Percentiles rank a stretch among this genome's conserved stretches.
phyloP scores from a whole-genome alignment of 1,139 yeast species.

The Debaryomyces psychrophilus region DNA sequence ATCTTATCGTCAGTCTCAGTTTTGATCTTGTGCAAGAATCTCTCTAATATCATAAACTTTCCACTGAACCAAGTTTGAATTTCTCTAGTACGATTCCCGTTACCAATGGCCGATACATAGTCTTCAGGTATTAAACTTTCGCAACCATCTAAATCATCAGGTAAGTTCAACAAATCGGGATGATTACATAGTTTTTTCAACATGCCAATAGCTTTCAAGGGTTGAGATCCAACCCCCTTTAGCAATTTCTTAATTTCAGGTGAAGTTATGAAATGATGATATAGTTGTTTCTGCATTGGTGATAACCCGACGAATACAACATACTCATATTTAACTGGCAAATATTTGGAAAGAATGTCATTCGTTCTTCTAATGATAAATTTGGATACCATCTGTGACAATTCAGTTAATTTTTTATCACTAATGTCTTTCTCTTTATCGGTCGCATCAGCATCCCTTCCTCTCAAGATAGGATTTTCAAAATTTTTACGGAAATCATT shows the following conservation, averaged over 20 bases:
- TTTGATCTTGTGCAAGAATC: conserved; percentile 77
- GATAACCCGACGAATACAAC: conserved; percentile 87
- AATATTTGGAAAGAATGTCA: conserved; percentile 88
- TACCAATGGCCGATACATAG: conserved; percentile 47
- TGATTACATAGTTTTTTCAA: conserved; percentile 91
- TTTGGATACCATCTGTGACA: conserved; percentile 78
- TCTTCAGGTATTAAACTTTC: conserved; percentile 73
- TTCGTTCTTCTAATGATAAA: conserved; percentile 95
- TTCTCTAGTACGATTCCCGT: conserved; percentile 50
- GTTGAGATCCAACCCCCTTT: conserved; percentile 78
- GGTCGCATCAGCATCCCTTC: conserved; percentile 89
- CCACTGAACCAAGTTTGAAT: conserved; percentile 64
- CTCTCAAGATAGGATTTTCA: conserved; percentile 77
- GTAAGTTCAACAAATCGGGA: conserved; percentile 80
- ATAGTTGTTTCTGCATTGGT: conserved; percentile 73
- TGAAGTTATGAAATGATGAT: conserved; percentile 75
- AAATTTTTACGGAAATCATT: conserved; percentile 81
- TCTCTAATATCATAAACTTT: conserved; percentile 64
- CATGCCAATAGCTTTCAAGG: conserved; percentile 86
- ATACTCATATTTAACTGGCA: conserved; percentile 95
- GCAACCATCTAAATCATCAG: conserved; percentile 74
- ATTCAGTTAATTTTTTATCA: conserved; percentile 68
- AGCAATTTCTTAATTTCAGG: conserved; percentile 74
- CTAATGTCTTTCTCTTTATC: conserved; percentile 77
- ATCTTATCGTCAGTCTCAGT: conserved; percentile 90